Base-by-base conservation (phyloP, 495 filamentous ascomycete species). In the Podospora tetraspora region DNA sequence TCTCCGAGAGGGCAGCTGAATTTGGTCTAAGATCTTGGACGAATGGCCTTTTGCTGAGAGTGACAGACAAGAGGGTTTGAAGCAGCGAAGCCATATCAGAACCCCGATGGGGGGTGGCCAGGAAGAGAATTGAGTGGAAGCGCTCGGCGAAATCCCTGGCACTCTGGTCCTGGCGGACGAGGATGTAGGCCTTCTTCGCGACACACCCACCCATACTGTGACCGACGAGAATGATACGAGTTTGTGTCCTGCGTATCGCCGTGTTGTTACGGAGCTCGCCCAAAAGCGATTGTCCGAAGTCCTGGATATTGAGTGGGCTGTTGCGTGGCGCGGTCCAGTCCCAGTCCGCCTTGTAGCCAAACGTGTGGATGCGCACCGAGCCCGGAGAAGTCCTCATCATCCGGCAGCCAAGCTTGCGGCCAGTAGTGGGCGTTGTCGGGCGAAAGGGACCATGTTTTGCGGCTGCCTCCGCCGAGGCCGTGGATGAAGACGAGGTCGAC, bases 201-300 rank as follows among this genome's bases (percentile, higher is more conserved):
- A 88, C 81, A 30, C 82, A 73, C 1, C 84, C 84, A 24, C 85
- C 85, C 84, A 86, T 85, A 68, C 78, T 81, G 72, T 87, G 85
- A 8, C 80, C 83, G 24, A 86, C 73, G 3, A 86, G 65, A 19
- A 85, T 72, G 24, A 86, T 76, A 22, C 75, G 72, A 11, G 75
- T 78, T 64, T 74, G 63, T 19, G 64, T 60, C 6, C 70, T 70
- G 43, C 72, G 72, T 30, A 78, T 73, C 8, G 29, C 21, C 7
- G 73, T 81, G 43, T 77, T 72, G 64, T 79, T 80, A 6, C 70
- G 71, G 1, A 85, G 63, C 22, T 74, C 76, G 24, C 69, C 76
- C 19, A 86, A 71, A 8, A 86, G 62, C 11, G 77, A 71, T 59
- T 79, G 77, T 10, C 68, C 82, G 64, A 86, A 84, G 70, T 83